phyloP scores from a whole-genome alignment of 2,329 filamentous ascomycete genomes.

The Penicillium glabrum region DNA sequence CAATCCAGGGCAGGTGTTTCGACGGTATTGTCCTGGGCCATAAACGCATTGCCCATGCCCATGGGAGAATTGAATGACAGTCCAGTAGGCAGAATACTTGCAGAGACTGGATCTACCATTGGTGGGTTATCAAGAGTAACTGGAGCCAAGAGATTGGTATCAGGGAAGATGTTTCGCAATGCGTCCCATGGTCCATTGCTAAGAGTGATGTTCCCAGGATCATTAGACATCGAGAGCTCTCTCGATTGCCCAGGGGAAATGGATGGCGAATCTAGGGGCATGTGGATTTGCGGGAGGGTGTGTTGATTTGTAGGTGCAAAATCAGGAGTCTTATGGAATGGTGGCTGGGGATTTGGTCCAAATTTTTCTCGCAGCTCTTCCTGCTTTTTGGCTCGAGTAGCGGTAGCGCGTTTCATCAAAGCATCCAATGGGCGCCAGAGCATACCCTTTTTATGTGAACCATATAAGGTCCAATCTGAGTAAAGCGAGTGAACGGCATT shows the following conservation, averaged over 20 bases:
- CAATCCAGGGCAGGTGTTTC: slow-evolving; percentile 25
- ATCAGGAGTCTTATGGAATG: slow-evolving; percentile 1
- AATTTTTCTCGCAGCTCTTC: slow-evolving; percentile 26
- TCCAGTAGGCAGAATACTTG: slow-evolving; percentile 7
- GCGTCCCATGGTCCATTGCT: slow-evolving; percentile 24
- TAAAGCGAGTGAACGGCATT: slow-evolving; percentile 52
- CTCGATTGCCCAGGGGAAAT: neutral
- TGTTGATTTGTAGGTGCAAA: slow-evolving; percentile 9
- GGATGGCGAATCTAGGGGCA: slow-evolving; percentile 3
- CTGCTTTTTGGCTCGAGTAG: slow-evolving; percentile 53
- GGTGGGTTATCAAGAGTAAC: slow-evolving; percentile 11
- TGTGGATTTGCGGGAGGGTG: slow-evolving; percentile 22
- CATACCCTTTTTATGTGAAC: slow-evolving; percentile 52
- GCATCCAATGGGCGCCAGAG: slow-evolving; percentile 64
- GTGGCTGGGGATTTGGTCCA: slow-evolving; percentile 9
- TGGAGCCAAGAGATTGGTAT: slow-evolving; percentile 25
- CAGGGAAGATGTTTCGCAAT: slow-evolving; percentile 30
- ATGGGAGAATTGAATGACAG: slow-evolving; percentile 11
- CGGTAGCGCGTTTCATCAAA: slow-evolving; percentile 59
- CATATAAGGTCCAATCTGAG: slow-evolving; percentile 34
- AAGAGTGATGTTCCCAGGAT: slow-evolving; percentile 25
- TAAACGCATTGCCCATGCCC: slow-evolving; percentile 14
- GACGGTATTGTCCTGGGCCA: slow-evolving; percentile 16
- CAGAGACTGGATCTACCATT: slow-evolving; percentile 3
- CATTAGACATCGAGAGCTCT: neutral